Base-by-base conservation (phyloP, 257 asterid genomes). In the Scutellaria barbata region DNA sequence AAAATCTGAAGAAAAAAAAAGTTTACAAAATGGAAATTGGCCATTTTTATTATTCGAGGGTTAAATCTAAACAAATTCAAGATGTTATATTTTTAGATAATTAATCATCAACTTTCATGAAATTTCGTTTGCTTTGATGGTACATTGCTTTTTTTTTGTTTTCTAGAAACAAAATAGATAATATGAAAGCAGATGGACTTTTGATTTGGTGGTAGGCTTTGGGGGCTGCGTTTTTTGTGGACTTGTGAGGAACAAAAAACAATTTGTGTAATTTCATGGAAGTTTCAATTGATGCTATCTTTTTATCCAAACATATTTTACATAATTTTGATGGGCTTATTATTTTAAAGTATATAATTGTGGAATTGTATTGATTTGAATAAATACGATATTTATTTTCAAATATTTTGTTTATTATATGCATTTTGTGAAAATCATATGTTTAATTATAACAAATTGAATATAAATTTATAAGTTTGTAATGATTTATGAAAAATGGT, bases 241-340 rank as follows among this genome's bases (percentile, higher is more conserved):
- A 77, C 75, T 48, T 67, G n/a, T 30, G 48, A 25, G 8, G 17
- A 47, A 47, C 59, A 65, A 22, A 22, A 53, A 14, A 1, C 12
- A 62, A 53, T 54, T 42, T 70, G 18, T 40, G 78, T 9, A 66
- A 66, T 66, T 71, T 72, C 81, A 16, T 42, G 78, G 78, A 77
- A 72, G 56, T 72, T 72, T 77, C 77, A 6, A 7, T 46, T 17
- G 47, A 14, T 9, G 22, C 20, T 51, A 16, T 30, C 1, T 56
- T 30, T 43, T 43, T 10, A 11, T 57, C 20, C 7, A 10, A 52
- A 10, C 67, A 63, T 72, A 9, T 42, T 17, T 53, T 22, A 22
- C 25, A 22, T 22, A 22, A 22, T 1, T 22, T 22, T 22, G 25
- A 22, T 22, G 25, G 25, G 25, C 2, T 22, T 22, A 22, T n/a